Percentiles rank a stretch among this genome's conserved stretches.
phyloP scores from a whole-genome alignment of 495 filamentous ascomycete species.

The Stereocaulon alpinum region DNA sequence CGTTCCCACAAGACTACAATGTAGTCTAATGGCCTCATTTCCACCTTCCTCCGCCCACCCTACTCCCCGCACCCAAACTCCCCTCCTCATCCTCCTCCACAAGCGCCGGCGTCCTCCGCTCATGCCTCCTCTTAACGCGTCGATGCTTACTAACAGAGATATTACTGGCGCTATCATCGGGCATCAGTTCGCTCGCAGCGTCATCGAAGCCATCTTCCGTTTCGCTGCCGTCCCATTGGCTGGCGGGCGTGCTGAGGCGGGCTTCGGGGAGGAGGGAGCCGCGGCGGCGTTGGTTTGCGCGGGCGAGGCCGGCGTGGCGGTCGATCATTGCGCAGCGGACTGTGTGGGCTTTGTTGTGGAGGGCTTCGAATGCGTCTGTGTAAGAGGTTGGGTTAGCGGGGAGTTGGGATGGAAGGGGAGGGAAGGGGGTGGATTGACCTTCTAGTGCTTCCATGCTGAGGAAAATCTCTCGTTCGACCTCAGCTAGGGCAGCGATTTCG shows the following conservation, averaged over 20 bases:
- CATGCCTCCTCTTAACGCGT: slow-evolving; percentile 56
- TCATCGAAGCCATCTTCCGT: slow-evolving; percentile 50
- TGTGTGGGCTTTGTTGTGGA: slow-evolving; percentile 73
- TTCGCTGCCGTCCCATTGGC: slow-evolving; percentile 39
- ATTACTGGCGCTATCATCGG: slow-evolving; percentile 74
- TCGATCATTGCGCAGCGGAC: slow-evolving; percentile 72
- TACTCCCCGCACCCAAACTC: background rate
- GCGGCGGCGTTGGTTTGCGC: slow-evolving; percentile 64
- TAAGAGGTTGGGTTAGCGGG: background rate
- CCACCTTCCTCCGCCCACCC: slow-evolving; percentile 1
- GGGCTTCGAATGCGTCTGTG: slow-evolving; percentile 74
- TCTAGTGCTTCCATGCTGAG: slow-evolving; percentile 88
- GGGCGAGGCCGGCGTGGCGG: slow-evolving; percentile 65
- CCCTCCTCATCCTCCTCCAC: slow-evolving; percentile 78
- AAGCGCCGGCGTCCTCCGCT: slow-evolving; percentile 70
- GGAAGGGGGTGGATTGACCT: slow-evolving; percentile 23
- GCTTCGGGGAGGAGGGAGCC: slow-evolving; percentile 39
- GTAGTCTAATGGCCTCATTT: background rate
- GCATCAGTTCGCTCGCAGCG: slow-evolving; percentile 23
- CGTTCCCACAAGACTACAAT: too few species aligned
- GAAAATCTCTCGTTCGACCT: slow-evolving; percentile 90
- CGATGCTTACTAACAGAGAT: slow-evolving; percentile 65
- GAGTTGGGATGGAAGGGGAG: background rate
- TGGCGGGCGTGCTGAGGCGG: slow-evolving; percentile 47
- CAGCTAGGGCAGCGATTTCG: slow-evolving; percentile 78